Percentiles rank a stretch among this genome's conserved stretches.
These are phyloP conservation scores for Aspergillus cavernicola DNA, from an alignment of 495 filamentous ascomycete species.

Conservation along the genomic window DNA sequence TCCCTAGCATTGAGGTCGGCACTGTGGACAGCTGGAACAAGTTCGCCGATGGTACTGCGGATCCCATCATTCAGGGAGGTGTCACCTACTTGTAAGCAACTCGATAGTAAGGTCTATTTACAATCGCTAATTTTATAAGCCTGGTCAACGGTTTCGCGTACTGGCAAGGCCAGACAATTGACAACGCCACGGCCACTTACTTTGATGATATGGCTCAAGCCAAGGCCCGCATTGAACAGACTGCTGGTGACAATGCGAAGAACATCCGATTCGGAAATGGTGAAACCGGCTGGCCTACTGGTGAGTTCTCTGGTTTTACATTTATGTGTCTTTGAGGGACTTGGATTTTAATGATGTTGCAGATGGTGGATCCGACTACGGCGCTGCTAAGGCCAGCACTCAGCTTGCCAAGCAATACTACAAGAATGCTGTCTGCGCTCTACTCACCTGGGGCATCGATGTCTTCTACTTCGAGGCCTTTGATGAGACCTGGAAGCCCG, in stretches of 20 bases:
- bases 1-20: constrained; percentile 58
- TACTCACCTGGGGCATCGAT: constrained; percentile 69
- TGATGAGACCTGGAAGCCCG: constrained; percentile 77
- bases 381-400: constrained; percentile 58
- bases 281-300: constrained; percentile 69
- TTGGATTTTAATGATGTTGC: background rate
- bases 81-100: constrained; percentile 58
- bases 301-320: constrained; percentile 29
- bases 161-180: constrained; percentile 67
- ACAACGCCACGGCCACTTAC: constrained; percentile 64
- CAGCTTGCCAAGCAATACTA: constrained; percentile 60
- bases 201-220: constrained; percentile 73
- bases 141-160: constrained; percentile 81
- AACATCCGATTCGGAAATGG: constrained; percentile 68
- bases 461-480: constrained; percentile 85
- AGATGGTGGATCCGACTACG: constrained; percentile 62
- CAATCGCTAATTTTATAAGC: constrained; percentile 20
- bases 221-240: constrained; percentile 61
- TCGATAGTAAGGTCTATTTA: background rate
- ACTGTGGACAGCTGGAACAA: constrained; percentile 85
- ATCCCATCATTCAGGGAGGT: constrained; percentile 57
- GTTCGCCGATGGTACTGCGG: constrained; percentile 67
- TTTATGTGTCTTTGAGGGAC: background rate
- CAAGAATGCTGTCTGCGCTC: constrained; percentile 64
- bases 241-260: constrained; percentile 49